Percentiles rank a stretch among this genome's conserved stretches.
phyloP scores from a whole-genome alignment of 176 grass and related monocot species.

The Avena insularis region DNA sequence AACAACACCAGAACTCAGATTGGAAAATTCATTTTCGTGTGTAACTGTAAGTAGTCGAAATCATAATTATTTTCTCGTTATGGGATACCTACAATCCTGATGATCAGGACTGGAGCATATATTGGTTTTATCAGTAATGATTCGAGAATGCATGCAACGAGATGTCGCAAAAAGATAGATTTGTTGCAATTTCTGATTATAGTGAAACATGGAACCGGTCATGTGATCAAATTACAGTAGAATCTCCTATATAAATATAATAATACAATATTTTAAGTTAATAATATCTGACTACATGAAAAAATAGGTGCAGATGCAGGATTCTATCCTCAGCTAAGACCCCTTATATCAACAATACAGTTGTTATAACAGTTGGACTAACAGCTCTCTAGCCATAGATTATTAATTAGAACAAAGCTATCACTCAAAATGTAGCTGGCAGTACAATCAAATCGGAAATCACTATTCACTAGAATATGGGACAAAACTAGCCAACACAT shows the following conservation, averaged over 20 bases:
- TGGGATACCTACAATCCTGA: not conserved
- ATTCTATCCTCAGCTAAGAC: not conserved
- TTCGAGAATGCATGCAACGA: not conserved
- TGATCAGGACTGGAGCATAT: constrained; percentile 16
- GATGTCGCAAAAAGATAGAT: not conserved
- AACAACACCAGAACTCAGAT: not conserved
- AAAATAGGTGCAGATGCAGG: not conserved
- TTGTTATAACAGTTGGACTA: not conserved
- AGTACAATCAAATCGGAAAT: not conserved
- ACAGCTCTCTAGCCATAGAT: not conserved
- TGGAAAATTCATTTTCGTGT: not conserved
- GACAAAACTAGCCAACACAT: constrained; percentile 1
- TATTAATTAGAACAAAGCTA: not conserved
- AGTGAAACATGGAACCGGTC: not conserved
- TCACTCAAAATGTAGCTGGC: not conserved
- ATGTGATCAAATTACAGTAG: not conserved
- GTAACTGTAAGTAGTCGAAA: not conserved
- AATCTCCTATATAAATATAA: not conserved
- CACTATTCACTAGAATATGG: not conserved
- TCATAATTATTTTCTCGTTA: constrained; percentile 5
- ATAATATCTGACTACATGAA: not conserved
- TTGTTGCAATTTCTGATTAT: not conserved
- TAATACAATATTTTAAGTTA: not conserved
- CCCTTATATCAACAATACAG: not conserved
- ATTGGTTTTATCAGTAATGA: not conserved